Conservation (phyloP, 1,139 yeast species). For the Candida pseudocylindracea region DNA sequence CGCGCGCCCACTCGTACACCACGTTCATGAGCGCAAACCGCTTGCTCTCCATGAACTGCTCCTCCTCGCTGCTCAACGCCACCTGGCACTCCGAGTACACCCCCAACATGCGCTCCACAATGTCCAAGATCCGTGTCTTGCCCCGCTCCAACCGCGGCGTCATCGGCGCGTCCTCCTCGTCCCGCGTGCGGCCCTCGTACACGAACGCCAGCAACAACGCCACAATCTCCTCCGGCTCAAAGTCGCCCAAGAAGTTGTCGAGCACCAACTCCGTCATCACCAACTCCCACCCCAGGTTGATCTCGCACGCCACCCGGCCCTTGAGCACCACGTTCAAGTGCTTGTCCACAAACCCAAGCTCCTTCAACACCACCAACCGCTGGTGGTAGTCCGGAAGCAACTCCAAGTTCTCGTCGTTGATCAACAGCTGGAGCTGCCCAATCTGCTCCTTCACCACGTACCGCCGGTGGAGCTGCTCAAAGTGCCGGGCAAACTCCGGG, state of each 20-base stretch:
- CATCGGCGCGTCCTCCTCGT: slow-evolving; percentile 32
- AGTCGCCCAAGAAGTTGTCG: slow-evolving; percentile 81
- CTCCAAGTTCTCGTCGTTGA: slow-evolving; percentile 77
- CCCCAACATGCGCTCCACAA: slow-evolving; percentile 38
- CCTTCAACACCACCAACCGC: slow-evolving; percentile 53
- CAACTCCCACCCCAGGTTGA: slow-evolving; percentile 85
- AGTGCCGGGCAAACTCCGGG: slow-evolving; percentile 24
- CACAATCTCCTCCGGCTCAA: slow-evolving; percentile 89
- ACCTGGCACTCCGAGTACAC: slow-evolving; percentile 54
- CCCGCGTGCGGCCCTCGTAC: slow-evolving; percentile 64
- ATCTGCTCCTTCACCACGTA: slow-evolving; percentile 26
- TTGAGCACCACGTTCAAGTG: slow-evolving; percentile 62
- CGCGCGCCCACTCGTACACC: slow-evolving; percentile 97
- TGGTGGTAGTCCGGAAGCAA: slow-evolving; percentile 87
- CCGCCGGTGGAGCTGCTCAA: slow-evolving; percentile 20
- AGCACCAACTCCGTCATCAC: slow-evolving; percentile 71
- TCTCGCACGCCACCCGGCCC: slow-evolving; percentile 95
- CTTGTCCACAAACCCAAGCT: slow-evolving; percentile 55
- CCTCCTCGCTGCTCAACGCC: slow-evolving; percentile 63
- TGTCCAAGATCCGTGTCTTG: slow-evolving; percentile 41
- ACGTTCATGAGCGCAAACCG: slow-evolving; percentile 84
- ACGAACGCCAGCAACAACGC: slow-evolving; percentile 84
- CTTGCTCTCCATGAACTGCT: slow-evolving; percentile 59
- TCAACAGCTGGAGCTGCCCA: slow-evolving; percentile 28
- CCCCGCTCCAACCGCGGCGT: slow-evolving; percentile 81